A percentile compares a stretch with the other conserved stretches of the same genome.
Conservation (phyloP, 164 flowering plant genomes). For the Umbellularia californica region DNA sequence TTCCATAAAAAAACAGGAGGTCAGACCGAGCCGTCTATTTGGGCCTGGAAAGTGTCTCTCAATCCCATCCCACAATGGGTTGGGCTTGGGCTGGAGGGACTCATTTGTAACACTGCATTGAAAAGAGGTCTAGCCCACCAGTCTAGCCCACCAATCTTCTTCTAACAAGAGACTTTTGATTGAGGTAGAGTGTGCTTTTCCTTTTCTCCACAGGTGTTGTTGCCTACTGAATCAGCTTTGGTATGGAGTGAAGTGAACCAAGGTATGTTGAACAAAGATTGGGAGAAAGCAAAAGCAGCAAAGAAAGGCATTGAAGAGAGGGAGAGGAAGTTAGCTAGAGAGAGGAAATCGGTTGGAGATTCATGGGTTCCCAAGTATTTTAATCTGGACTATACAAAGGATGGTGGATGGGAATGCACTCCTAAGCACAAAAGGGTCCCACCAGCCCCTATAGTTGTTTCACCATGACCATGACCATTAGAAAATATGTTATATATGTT, state of each 20-base stretch:
- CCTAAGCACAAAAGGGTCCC: slow-evolving; percentile 11
- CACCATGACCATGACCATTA: neutral
- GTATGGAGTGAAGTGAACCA: slow-evolving; percentile 70
- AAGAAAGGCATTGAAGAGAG: slow-evolving; percentile 58
- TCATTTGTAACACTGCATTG: too few relatives aligned
- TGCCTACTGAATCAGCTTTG: slow-evolving; percentile 60
- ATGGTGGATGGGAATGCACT: slow-evolving; percentile 12
- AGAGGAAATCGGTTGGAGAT: slow-evolving; percentile 40
- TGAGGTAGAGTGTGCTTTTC: too few relatives aligned
- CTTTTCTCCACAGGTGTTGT: slow-evolving; percentile 33
- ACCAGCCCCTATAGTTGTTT: slow-evolving; percentile 13
- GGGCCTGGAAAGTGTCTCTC: too few relatives aligned
- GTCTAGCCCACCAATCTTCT: too few relatives aligned
- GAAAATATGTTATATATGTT: too few relatives aligned
- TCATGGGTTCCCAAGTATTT: slow-evolving; percentile 73
- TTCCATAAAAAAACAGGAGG: too few relatives aligned
- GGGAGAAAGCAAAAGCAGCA: slow-evolving; percentile 74
- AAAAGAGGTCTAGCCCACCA: too few relatives aligned
- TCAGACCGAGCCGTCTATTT: too few relatives aligned
- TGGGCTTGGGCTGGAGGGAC: too few relatives aligned
- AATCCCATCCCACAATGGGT: too few relatives aligned
- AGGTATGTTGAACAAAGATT: slow-evolving; percentile 46
- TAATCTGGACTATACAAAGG: slow-evolving; percentile 14
- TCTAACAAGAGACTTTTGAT: too few relatives aligned
- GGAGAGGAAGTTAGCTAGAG: slow-evolving; percentile 48